Base-by-base conservation (phyloP, 2,329 filamentous ascomycete species). In the Epichloe sp. region DNA sequence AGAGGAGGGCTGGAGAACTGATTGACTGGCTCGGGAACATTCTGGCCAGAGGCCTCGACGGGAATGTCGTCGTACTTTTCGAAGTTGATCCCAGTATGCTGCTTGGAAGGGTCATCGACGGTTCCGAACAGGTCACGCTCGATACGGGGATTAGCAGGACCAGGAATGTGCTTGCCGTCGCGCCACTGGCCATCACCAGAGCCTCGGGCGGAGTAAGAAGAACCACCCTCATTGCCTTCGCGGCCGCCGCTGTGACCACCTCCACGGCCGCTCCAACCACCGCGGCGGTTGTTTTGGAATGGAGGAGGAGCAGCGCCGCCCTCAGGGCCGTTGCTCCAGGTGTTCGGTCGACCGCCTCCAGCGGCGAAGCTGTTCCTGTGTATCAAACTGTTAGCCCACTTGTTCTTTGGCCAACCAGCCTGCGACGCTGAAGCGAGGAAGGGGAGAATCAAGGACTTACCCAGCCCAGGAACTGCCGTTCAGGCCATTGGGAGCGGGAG, bases 21-120 rank as follows among this genome's bases (percentile, higher is more conserved):
- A 58, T 83, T 83, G 59, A 96, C 88, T 41, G 91, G 86, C 65
- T 97, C 93, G 44, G 93, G 93, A 49, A 97, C 89, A 65, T 95
- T 82, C 50, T 88, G 84, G 54, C 93, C 93, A 54, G 91, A 96
- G 57, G 93, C 93, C 73, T 97, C 93, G 58, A 98, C 93, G 51
- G 93, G 93, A 59, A 98, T 98, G 70, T 98, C 93, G 66, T 98
- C 93, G 73, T 98, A 98, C 78, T 98, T 98, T 76, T 95, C 85
- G 68, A 98, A 98, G 80, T 98, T 98, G 85, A 98, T 97, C 71
- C 93, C 93, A 36, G 89, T 96, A 64, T 94, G 87, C 70, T 95
- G 87, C 79, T 96, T 97, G 59, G 85, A 82, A 56, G 91, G 88
- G 65, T 97, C 93, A 69, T 97, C 91, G 61, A 84, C 76, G 48